Evolutionary conservation across 768 basidiomycete genomes (phyloP).

Genomic region (Trametes villosa): DNA sequence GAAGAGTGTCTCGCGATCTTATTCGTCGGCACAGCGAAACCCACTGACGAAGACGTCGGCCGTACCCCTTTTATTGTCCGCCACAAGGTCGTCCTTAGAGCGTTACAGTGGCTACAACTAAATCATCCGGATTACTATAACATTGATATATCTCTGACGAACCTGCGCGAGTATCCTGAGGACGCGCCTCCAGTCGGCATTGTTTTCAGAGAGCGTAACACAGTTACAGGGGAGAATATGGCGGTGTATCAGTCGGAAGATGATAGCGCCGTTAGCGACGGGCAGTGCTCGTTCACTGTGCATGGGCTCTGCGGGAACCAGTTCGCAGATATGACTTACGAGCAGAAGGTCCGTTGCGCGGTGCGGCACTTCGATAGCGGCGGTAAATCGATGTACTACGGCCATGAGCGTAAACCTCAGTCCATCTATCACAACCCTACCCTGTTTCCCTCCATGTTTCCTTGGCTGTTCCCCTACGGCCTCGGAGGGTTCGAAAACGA

Average conservation of each 20-base stretch:
- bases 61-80: background rate
- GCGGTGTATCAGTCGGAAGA: background rate
- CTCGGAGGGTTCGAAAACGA: slow-evolving; percentile 34
- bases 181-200: background rate
- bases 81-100: background rate
- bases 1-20: too few relatives aligned
- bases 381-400: background rate
- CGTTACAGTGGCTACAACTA: background rate
- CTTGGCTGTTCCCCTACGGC: background rate
- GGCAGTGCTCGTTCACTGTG: background rate
- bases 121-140: background rate
- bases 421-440: background rate
- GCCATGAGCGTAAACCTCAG: background rate
- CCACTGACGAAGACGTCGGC: too few relatives aligned
- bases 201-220: background rate
- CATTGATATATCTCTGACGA: background rate
- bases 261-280: background rate
- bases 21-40: too few relatives aligned
- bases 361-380: background rate
- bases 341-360: background rate
- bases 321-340: background rate
- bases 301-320: background rate
- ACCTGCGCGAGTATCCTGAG: background rate
- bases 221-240: background rate
- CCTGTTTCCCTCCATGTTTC: background rate